phyloP scores from a whole-genome alignment of 163 green algal species.

The Coccomyxa subellipsoidea region DNA sequence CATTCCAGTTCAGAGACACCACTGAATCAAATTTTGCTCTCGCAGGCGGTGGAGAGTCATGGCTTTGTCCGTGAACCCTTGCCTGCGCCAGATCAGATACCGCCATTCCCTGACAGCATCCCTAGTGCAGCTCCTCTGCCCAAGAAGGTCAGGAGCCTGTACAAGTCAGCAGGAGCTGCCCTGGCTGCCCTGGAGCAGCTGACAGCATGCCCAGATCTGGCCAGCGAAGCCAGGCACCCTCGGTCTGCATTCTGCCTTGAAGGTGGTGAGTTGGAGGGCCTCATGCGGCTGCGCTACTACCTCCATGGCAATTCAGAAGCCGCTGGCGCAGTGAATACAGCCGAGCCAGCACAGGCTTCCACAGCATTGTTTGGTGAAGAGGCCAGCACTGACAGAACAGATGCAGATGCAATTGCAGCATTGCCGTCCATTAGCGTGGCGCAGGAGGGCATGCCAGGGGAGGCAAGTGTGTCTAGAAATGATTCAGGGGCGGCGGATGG shows the following conservation, averaged over 20 bases:
- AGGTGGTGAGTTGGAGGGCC: background rate
- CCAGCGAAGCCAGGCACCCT: background rate
- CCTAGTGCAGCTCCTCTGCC: background rate
- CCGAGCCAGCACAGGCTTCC: background rate
- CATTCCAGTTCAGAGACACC: no score
- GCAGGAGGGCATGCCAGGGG: background rate
- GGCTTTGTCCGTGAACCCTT: background rate
- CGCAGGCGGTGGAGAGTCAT: background rate
- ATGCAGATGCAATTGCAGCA: conserved; percentile 6
- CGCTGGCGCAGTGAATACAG: background rate
- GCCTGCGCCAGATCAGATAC: background rate
- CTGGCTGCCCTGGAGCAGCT: background rate
- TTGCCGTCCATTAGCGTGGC: background rate
- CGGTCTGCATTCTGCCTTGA: background rate
- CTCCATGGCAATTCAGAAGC: background rate
- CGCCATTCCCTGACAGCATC: background rate
- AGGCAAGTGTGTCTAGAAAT: background rate
- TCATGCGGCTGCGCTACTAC: background rate
- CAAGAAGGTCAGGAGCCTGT: background rate
- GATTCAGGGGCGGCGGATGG: background rate
- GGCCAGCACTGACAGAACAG: conserved; percentile 11
- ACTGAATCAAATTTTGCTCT: background rate
- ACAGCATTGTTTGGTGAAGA: background rate
- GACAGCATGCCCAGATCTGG: background rate
- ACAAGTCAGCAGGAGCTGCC: background rate